Percentiles rank a stretch among this genome's conserved stretches.
These are phyloP conservation scores for Meripilus lineatus DNA, from an alignment of 1,284 basidiomycete genomes.

Conservation along the genomic window DNA sequence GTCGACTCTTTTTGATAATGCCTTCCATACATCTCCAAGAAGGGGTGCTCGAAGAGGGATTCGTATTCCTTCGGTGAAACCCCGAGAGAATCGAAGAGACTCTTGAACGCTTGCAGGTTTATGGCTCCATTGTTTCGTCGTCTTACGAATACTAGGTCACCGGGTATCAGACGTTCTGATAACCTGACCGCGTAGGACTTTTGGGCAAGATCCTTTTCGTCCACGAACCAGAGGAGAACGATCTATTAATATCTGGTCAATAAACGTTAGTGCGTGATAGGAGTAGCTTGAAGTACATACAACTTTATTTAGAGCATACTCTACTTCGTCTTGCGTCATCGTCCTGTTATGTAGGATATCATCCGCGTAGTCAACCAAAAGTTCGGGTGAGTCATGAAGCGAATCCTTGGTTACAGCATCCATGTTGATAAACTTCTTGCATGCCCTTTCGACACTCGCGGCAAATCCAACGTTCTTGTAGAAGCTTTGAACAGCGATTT, in stretches of 20 bases:
- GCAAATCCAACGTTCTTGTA: conserved; percentile 82
- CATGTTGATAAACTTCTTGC: conserved; percentile 93
- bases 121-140: no score
- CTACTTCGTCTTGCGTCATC: conserved; percentile 87
- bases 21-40: conserved; percentile 84
- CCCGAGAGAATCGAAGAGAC: no score
- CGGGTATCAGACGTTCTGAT: conserved; percentile 91
- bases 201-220: conserved; percentile 99
- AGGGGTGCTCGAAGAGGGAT: conserved; percentile 86
- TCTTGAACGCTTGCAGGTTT: no score
- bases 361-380: conserved; percentile 94
- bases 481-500: conserved; percentile 89
- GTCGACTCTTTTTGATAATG: conserved; percentile 94
- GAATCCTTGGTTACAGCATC: conserved; percentile 86
- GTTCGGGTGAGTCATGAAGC: conserved; percentile 86
- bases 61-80: conserved; percentile 94
- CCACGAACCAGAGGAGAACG: conserved; percentile 98
- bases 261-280: no score
- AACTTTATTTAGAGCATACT: conserved; percentile 86
- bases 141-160: conserved; percentile 89
- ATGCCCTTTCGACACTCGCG: conserved; percentile 93
- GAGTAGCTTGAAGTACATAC: conserved; percentile 42
- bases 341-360: conserved; percentile 91
- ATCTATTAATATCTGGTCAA: no score
- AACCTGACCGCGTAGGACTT: conserved; percentile 98